These are phyloP conservation scores for Beauveria australis DNA, from an alignment of 2,329 filamentous ascomycete genomes.

Conservation along the genomic window DNA sequence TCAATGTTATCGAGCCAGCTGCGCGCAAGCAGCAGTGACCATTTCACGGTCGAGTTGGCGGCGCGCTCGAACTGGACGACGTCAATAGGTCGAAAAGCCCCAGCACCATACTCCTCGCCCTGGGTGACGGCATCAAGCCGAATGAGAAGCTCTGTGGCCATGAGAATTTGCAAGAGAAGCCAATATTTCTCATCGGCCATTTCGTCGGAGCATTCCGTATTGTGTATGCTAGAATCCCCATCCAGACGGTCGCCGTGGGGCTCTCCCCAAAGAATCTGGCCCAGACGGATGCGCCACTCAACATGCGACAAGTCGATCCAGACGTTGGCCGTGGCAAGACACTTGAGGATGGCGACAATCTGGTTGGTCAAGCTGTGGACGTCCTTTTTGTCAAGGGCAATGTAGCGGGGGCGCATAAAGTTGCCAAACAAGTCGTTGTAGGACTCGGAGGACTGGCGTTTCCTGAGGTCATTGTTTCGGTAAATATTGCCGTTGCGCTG, in stretches of 20 bases:
- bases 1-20: constrained; percentile 62
- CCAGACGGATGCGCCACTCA: constrained; percentile 66
- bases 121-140: constrained; percentile 56
- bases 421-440: constrained; percentile 56
- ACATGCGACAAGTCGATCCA: constrained; percentile 70
- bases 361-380: constrained; percentile 60
- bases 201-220: constrained; percentile 40
- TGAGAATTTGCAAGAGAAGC: constrained; percentile 56
- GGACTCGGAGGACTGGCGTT: constrained; percentile 45
- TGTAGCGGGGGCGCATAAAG: constrained; percentile 49
- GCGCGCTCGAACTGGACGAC: constrained; percentile 54
- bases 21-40: constrained; percentile 57
- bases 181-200: constrained; percentile 57
- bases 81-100: constrained; percentile 45
- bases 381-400: constrained; percentile 48
- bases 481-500: constrained; percentile 49
- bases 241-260: constrained; percentile 42
- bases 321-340: constrained; percentile 55
- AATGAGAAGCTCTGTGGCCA: constrained; percentile 57
- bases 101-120: constrained; percentile 46
- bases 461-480: constrained; percentile 41
- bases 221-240: constrained; percentile 43
- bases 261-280: constrained; percentile 61
- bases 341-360: constrained; percentile 58
- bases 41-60: constrained; percentile 54